phyloP scores from a whole-genome alignment of 345 rosid species.

The Mallotus nudiflorus region DNA sequence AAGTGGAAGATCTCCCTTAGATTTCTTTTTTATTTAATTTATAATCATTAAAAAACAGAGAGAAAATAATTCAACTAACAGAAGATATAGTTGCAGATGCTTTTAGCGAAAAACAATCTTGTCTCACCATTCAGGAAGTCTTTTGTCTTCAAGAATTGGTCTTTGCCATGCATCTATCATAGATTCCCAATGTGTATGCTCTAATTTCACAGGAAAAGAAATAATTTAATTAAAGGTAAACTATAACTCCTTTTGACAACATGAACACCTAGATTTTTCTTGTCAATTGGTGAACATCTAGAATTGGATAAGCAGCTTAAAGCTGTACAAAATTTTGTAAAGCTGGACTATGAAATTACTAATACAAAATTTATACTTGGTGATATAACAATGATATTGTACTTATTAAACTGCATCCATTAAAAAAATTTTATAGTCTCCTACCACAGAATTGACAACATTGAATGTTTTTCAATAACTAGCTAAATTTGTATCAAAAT shows the following conservation, averaged over 20 bases:
- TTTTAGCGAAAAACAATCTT: constrained; percentile 5
- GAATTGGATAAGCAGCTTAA: too few species aligned
- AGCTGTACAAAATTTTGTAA: too few species aligned
- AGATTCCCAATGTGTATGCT: constrained; percentile 77
- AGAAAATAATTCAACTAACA: constrained; percentile 20
- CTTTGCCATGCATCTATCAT: constrained; percentile 89
- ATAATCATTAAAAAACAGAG: background rate
- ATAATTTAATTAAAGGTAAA: background rate
- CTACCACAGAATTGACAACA: too few species aligned
- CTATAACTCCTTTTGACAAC: background rate
- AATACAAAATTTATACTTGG: too few species aligned
- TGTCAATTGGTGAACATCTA: too few species aligned
- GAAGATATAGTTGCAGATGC: background rate
- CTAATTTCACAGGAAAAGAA: constrained; percentile 38
- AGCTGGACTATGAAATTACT: too few species aligned
- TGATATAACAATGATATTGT: too few species aligned
- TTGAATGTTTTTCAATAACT: too few species aligned
- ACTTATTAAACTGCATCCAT: too few species aligned
- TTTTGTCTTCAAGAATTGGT: constrained; percentile 88
- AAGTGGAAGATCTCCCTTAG: background rate
- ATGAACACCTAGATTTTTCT: too few species aligned
- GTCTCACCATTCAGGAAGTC: constrained; percentile 82
- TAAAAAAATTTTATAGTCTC: too few species aligned
- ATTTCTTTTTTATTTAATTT: background rate
- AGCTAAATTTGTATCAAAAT: too few species aligned